Evolutionary conservation across 148 eudicot species (phyloP).

Genomic region (Diospyros lotus): DNA sequence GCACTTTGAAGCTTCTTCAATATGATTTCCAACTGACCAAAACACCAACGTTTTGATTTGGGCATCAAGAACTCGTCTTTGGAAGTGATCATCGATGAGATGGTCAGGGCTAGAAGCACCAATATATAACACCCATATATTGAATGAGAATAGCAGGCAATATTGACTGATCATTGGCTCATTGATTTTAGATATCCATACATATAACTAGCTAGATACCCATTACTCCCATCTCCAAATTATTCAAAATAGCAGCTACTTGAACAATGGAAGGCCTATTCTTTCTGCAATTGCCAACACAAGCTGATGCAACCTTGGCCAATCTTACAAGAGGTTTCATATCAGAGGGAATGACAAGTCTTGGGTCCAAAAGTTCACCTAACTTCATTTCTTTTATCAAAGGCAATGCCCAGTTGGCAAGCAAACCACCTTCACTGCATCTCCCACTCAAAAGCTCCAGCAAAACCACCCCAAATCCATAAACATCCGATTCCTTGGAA

Average conservation of each 20-base stretch:
- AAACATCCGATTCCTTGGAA: conserved; percentile 84
- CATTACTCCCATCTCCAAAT: conserved; percentile 36
- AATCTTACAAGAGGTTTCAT: conserved; percentile 56
- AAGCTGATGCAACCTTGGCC: conserved; percentile 75
- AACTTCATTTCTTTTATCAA: conserved; percentile 68
- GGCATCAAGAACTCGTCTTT: too few relatives aligned
- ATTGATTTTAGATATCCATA: too few relatives aligned
- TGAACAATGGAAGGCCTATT: conserved; percentile 64
- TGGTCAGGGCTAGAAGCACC: too few relatives aligned
- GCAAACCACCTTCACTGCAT: conserved; percentile 51
- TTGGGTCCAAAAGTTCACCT: conserved; percentile 66
- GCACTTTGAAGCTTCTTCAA: too few relatives aligned
- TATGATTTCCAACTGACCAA: too few relatives aligned
- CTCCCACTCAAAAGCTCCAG: conserved; percentile 83
- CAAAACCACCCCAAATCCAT: conserved; percentile 81
- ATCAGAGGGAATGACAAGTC: conserved; percentile 46
- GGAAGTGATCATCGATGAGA: too few relatives aligned
- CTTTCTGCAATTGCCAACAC: conserved; percentile 72
- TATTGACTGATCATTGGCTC: too few relatives aligned
- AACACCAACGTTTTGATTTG: too few relatives aligned
- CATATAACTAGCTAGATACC: neutral
- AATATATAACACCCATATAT: too few relatives aligned
- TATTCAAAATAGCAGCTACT: conserved; percentile 59
- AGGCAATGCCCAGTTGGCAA: conserved; percentile 81
- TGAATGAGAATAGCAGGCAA: too few relatives aligned